Percentiles rank a stretch among this genome's conserved stretches.
These are phyloP conservation scores for Neurospora sp. DNA, from an alignment of 495 filamentous ascomycete genomes.

Conservation along the genomic window DNA sequence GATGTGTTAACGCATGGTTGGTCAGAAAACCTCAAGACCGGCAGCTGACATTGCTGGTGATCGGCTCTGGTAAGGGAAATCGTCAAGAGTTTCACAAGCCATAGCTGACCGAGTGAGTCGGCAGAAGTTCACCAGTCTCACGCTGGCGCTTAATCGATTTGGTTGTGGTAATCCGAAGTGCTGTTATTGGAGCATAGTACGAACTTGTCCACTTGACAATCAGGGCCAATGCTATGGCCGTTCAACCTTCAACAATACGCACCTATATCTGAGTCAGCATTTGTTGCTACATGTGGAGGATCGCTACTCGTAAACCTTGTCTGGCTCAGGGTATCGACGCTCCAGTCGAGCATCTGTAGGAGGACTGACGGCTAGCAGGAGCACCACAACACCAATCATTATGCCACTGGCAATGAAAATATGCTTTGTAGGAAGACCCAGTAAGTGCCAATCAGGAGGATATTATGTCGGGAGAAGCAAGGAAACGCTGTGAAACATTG, in stretches of 20 bases:
- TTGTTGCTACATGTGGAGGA: not conserved
- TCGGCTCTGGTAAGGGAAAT: not conserved
- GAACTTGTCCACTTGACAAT: not conserved
- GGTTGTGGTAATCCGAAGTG: not conserved
- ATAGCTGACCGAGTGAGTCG: not conserved
- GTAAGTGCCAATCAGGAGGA: slow-evolving; percentile 1
- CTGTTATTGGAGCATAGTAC: not conserved
- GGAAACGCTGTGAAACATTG: slow-evolving; percentile 5
- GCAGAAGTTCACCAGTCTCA: not conserved
- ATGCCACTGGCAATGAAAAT: not conserved
- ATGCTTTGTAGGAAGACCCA: not conserved
- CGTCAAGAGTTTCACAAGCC: not conserved
- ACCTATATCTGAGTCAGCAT: not conserved
- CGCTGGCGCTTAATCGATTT: not conserved
- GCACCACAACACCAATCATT: not conserved
- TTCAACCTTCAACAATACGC: not conserved
- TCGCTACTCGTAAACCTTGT: not conserved
- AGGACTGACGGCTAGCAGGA: not conserved
- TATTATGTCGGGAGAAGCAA: not conserved
- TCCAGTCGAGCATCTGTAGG: not conserved
- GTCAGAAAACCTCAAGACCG: not conserved
- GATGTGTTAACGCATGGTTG: slow-evolving; percentile 8
- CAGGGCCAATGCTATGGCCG: not conserved
- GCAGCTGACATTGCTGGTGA: not conserved
- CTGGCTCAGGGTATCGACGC: not conserved